A percentile compares a stretch with the other conserved stretches of the same genome.
phyloP scores from a whole-genome alignment of 495 filamentous ascomycete genomes.

The Geoglossum glabrum region DNA sequence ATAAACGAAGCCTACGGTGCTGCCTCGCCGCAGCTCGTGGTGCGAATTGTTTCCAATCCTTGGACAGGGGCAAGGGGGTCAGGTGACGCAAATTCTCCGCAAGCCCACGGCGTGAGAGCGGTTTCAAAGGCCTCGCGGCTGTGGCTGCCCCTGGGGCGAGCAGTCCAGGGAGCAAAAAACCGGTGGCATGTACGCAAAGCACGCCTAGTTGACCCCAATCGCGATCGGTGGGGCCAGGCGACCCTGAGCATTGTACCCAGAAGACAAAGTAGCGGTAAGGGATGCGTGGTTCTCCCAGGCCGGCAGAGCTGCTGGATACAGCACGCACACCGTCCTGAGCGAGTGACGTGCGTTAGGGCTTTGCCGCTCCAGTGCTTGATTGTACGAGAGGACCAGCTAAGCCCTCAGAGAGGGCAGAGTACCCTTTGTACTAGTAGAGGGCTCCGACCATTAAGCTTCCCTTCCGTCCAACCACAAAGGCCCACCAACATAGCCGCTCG shows the following conservation, averaged over 20 bases:
- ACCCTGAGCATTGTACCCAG: not conserved
- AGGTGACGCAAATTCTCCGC: not conserved
- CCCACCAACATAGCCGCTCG: not conserved
- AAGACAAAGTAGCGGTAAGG: not conserved
- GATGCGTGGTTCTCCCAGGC: not conserved
- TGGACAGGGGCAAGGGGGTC: not conserved
- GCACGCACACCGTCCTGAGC: not conserved
- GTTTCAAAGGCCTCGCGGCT: not conserved
- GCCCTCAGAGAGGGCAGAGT: too few relatives aligned
- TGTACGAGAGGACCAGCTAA: not conserved
- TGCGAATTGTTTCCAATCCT: not conserved
- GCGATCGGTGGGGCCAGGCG: not conserved
- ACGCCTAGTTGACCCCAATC: not conserved
- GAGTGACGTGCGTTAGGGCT: not conserved
- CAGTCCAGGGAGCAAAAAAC: not conserved
- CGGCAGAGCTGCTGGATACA: not conserved
- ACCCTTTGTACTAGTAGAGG: too few relatives aligned
- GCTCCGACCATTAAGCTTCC: not conserved
- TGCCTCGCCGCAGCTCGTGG: not conserved
- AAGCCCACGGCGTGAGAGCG: not conserved
- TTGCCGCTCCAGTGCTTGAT: not conserved
- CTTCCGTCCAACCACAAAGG: not conserved
- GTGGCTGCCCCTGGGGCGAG: not conserved
- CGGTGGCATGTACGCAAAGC: not conserved
- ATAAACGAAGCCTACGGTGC: not conserved